Evolutionary conservation across 1,284 basidiomycete species (phyloP).

Genomic region (Ganoderma multipileum): DNA sequence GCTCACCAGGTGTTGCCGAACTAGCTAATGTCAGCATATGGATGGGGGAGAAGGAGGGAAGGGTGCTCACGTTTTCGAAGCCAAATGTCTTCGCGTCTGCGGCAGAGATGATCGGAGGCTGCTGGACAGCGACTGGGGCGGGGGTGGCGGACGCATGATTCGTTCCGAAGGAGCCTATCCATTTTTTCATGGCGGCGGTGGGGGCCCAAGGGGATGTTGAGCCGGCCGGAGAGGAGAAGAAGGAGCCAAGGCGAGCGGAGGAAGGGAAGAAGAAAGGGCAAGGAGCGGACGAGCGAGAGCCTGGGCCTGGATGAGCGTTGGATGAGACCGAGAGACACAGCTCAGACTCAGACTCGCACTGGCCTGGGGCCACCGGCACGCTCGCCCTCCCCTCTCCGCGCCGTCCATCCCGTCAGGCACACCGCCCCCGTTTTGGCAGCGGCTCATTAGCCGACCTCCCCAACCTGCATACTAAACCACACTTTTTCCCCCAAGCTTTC

Average conservation of each 20-base stretch:
- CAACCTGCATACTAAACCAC: not conserved
- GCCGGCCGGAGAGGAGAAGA: conserved; percentile 12
- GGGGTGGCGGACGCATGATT: conserved; percentile 27
- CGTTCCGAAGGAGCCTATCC: conserved; percentile 35
- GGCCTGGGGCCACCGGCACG: not conserved
- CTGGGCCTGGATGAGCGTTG: not conserved
- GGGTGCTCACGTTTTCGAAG: conserved; percentile 83
- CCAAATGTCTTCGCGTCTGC: conserved; percentile 88
- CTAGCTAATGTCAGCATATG: conserved; percentile 43
- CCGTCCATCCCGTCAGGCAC: conserved; percentile 22
- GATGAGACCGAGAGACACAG: not conserved
- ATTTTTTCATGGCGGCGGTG: conserved; percentile 39
- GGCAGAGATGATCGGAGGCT: conserved; percentile 45
- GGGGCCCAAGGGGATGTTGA: conserved; percentile 26
- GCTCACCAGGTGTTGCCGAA: conserved; percentile 86
- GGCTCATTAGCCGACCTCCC: conserved; percentile 1
- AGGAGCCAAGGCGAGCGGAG: not conserved
- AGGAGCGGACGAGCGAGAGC: conserved; percentile 8
- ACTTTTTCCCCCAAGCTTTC: not conserved
- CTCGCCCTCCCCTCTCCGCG: conserved; percentile 4
- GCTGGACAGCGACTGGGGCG: conserved; percentile 30
- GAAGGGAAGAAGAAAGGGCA: not conserved
- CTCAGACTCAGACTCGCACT: not conserved
- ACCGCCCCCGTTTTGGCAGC: conserved; percentile 4
- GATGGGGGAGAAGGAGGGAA: conserved; percentile 16